Evolutionary conservation across 176 grass and related monocot genomes (phyloP), one percentile per base, ranked within the genome.

Genomic region (Coix lacrymajobi): DNA sequence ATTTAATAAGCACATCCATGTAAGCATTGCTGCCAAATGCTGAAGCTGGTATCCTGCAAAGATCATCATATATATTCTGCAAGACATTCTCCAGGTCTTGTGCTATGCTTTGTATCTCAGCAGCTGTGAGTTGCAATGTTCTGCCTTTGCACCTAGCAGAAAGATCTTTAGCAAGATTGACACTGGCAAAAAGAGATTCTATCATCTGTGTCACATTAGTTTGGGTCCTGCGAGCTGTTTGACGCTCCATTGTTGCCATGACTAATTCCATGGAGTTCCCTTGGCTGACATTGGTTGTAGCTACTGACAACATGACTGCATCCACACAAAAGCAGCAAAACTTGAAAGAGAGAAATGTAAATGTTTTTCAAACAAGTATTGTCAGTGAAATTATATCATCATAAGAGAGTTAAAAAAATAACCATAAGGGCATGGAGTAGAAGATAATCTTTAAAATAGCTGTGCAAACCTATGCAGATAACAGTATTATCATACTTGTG

Each of bases 131-230:
- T 31, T 86, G 88, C 40, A 91, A 79, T 2, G 62, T 66, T 89
- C 75, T 81, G 13, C 67, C 82, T 73, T 46, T 89, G 79, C 90
- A 98, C 65, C 87, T 91, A 45, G 66, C 69, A 52, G 90, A 69
- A 51, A 93, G 76, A 51, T 95, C 90, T 76, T 95, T 98, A 66
- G 92, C 95, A 39, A 87, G 73, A 36, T 90, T 85, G 69, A 95
- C 82, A 70, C 83, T 91, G 43, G 60, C 16, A 51, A 81, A 85
- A 58, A 93, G 49, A 77, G 84, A 91, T 40, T 90, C 70, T 33
- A 89, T 76, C 48, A 93, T 91, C 52, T 91, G 62, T 58, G 74
- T 37, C 37, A 82, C 40, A 56, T 69, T 83, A 45, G 58, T 51
- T 31, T 77, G 79, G 20, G 76, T 44, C 71, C 88, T 95, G 37